Percentiles rank a stretch among this genome's conserved stretches.
Evolutionary conservation across 2,329 filamentous ascomycete genomes (phyloP).

Genomic region (Helotiales sp.): DNA sequence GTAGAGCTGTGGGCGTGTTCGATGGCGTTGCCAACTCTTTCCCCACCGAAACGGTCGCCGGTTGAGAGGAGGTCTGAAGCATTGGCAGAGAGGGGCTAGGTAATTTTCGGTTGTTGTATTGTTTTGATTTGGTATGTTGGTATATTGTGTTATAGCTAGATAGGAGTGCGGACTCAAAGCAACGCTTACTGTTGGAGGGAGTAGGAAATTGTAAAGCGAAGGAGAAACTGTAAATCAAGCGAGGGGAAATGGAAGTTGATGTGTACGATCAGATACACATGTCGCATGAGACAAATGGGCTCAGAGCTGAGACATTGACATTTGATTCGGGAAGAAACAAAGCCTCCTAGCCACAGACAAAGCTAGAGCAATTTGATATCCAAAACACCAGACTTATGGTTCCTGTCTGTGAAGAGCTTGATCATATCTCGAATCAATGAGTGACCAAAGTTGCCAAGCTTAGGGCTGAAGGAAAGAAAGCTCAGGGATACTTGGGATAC

Average conservation of each 20-base stretch:
- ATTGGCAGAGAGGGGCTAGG: neutral
- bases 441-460: neutral
- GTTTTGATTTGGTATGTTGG: neutral
- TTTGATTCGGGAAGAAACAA: too few species aligned
- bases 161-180: too few species aligned
- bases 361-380: neutral
- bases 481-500: too few species aligned
- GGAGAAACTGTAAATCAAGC: too few species aligned
- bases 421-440: neutral
- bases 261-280: too few species aligned
- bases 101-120: neutral
- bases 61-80: neutral
- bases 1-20: neutral
- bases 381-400: neutral
- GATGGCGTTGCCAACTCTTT: conserved; percentile 3
- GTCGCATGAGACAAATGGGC: too few species aligned
- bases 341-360: neutral
- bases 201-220: too few species aligned
- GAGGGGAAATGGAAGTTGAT: too few species aligned
- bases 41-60: neutral
- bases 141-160: neutral
- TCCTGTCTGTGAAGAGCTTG: neutral
- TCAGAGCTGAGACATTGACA: too few species aligned
- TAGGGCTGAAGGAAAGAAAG: neutral
- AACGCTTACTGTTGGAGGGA: too few species aligned